Evolutionary conservation across 2,329 filamentous ascomycete genomes (phyloP), one percentile per base, ranked within the genome.

Genomic region (Calonectria leucothoes): DNA sequence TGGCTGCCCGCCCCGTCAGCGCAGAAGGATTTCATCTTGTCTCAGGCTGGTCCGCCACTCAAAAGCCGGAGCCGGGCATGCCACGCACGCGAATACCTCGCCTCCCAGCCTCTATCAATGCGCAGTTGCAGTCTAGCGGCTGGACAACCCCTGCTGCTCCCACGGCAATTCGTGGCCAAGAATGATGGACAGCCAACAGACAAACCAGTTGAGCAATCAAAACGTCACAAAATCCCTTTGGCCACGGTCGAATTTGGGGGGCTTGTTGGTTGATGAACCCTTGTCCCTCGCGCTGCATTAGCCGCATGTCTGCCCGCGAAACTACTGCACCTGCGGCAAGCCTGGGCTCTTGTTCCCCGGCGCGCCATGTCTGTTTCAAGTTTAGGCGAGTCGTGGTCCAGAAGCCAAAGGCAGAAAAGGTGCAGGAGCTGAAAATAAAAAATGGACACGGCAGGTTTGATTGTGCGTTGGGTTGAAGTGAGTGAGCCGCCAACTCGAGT

Each of bases 271-370:
- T 59, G 55, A 59, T 63, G 49, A 51, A 72, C 66, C 74, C 74
- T 67, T 63, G 71, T 55, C 39, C 39, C 39, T 61, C 52, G 23
- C 67, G 33, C 6, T 57, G 71, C 73, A 64, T 70, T 71, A 71
- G 66, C 45, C 49, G 68, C 73, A 74, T 55, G 37, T 45, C 20
- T 63, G 39, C 51, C 66, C 48, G 68, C 73, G 74, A 72, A 79
- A 76, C 73, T 63, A 71, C 72, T 61, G 51, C 49, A 55, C 15
- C 15, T n/a, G 15, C 39, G 25, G 45, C 37, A 55, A 29, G 52
- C 39, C 29, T 15, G 48, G 29, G 27, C 15, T 55, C 42, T 63
- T 33, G 35, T 42, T 64, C 61, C 59, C 51, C 33, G 65, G 33
- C 27, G 12, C 74, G 61, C 66, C 55, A 66, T 68, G 55, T n/a